phyloP scores from a whole-genome alignment of 2,329 filamentous ascomycete species.

The Thielaviopsis punctulata region DNA sequence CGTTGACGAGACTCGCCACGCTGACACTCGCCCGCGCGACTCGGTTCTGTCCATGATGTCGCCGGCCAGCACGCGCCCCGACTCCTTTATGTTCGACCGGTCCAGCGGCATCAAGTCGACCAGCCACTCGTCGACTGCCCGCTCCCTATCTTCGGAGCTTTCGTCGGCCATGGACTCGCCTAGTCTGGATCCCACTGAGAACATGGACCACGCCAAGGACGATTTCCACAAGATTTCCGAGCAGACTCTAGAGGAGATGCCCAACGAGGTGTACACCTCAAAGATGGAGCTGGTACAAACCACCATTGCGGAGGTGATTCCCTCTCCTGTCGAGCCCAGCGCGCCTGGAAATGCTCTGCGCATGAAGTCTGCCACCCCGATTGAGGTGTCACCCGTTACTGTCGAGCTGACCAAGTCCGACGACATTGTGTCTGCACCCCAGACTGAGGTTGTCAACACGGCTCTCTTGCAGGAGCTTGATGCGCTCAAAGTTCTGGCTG shows the following conservation, averaged over 20 bases:
- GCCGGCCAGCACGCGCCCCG: slow-evolving; percentile 38
- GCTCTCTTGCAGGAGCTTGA: slow-evolving; percentile 49
- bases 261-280: not conserved
- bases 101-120: slow-evolving; percentile 53
- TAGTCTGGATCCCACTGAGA: slow-evolving; percentile 35
- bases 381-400: slow-evolving; percentile 1
- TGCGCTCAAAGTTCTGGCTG: slow-evolving; percentile 49
- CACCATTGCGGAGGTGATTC: slow-evolving; percentile 7
- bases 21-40: slow-evolving; percentile 32
- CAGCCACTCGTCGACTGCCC: slow-evolving; percentile 54
- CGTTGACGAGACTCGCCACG: slow-evolving; percentile 60
- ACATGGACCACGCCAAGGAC: slow-evolving; percentile 27
- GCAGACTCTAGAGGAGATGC: not conserved
- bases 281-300: slow-evolving; percentile 7
- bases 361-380: slow-evolving; percentile 3
- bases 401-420: slow-evolving; percentile 1
- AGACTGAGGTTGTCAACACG: slow-evolving; percentile 18
- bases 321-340: slow-evolving; percentile 2
- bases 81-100: slow-evolving; percentile 74
- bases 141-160: slow-evolving; percentile 84
- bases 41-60: slow-evolving; percentile 37
- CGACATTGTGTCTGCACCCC: not conserved
- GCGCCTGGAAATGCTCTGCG: not conserved
- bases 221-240: slow-evolving; percentile 9
- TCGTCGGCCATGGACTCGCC: slow-evolving; percentile 71